Evolutionary conservation across 768 basidiomycete genomes (phyloP).

Genomic region (Mycena capillaripes): DNA sequence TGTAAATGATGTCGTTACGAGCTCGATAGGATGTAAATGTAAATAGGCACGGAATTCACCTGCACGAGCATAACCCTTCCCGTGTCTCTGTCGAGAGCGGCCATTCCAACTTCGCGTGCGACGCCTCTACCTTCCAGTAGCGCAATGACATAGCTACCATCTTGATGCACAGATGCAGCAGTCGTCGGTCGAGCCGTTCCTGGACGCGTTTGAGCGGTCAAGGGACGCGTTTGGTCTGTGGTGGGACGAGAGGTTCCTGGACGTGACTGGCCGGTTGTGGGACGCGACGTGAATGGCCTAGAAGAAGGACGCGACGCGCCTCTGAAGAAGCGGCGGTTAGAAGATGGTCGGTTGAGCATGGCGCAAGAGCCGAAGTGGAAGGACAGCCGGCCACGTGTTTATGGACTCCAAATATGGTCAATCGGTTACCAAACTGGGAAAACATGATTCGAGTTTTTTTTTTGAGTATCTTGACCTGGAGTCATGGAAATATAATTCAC

Average conservation of each 20-base stretch:
- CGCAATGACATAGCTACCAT: conserved; percentile 76
- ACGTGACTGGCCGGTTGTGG: conserved; percentile 26
- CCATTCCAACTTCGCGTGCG: conserved; percentile 89
- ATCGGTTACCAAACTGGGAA: too few species aligned
- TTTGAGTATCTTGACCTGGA: too few species aligned
- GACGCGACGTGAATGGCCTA: conserved; percentile 28
- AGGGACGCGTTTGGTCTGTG: conserved; percentile 55
- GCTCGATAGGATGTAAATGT: background rate
- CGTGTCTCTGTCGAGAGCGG: conserved; percentile 85
- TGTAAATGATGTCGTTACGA: conserved; percentile 43
- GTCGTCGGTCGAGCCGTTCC: conserved; percentile 77
- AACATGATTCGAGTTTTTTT: too few species aligned
- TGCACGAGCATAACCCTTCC: conserved; percentile 85
- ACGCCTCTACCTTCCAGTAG: conserved; percentile 84
- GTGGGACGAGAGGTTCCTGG: conserved; percentile 35
- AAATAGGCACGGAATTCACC: conserved; percentile 54
- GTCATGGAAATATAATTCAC: too few species aligned
- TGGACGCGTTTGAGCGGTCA: conserved; percentile 72
- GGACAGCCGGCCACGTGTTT: too few species aligned
- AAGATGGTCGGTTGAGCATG: conserved; percentile 12
- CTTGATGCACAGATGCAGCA: conserved; percentile 68
- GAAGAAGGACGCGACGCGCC: conserved; percentile 11
- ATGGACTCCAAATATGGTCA: too few species aligned
- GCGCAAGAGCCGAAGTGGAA: too few species aligned
- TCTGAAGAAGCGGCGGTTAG: conserved; percentile 1